These are phyloP conservation scores for Hyphodiscus sp. DNA, from an alignment of 2,329 filamentous ascomycete species.

Conservation along the genomic window DNA sequence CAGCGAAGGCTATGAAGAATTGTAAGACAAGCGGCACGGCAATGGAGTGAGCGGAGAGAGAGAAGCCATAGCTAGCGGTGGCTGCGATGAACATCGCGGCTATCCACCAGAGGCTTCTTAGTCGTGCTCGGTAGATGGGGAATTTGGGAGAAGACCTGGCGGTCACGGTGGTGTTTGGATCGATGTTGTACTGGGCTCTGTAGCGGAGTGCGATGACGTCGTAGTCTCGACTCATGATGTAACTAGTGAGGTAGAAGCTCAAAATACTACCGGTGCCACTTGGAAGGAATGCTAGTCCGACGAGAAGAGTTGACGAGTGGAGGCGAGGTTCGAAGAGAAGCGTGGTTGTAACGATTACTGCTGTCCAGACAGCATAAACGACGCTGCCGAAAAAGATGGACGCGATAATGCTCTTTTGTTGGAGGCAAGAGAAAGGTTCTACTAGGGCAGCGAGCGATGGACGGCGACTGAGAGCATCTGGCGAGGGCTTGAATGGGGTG, in stretches of 20 bases:
- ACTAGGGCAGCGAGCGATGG: conserved; percentile 31
- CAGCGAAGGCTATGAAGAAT: conserved; percentile 32
- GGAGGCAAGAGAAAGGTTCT: conserved; percentile 35
- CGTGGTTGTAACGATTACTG: conserved; percentile 39
- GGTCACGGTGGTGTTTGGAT: conserved; percentile 19
- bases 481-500: conserved; percentile 1
- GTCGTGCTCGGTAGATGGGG: conserved; percentile 33
- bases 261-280: conserved; percentile 36
- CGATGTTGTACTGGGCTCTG: conserved; percentile 26
- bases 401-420: conserved; percentile 40
- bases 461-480: conserved; percentile 11
- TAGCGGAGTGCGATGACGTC: conserved; percentile 30
- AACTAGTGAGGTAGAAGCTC: conserved; percentile 34
- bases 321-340: conserved; percentile 33
- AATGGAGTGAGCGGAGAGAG: conserved; percentile 23
- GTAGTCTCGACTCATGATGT: conserved; percentile 36
- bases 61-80: conserved; percentile 32
- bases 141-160: conserved; percentile 33
- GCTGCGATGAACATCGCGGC: conserved; percentile 31
- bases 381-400: conserved; percentile 38
- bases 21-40: conserved; percentile 25
- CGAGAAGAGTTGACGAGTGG: conserved; percentile 32
- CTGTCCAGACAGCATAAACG: conserved; percentile 42
- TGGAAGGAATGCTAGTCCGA: conserved; percentile 37
- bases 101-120: conserved; percentile 32